Evolutionary conservation across 352 stramenopile genomes (phyloP), one percentile per base, ranked within the genome.

Genomic region (Pythium aristosporum): DNA sequence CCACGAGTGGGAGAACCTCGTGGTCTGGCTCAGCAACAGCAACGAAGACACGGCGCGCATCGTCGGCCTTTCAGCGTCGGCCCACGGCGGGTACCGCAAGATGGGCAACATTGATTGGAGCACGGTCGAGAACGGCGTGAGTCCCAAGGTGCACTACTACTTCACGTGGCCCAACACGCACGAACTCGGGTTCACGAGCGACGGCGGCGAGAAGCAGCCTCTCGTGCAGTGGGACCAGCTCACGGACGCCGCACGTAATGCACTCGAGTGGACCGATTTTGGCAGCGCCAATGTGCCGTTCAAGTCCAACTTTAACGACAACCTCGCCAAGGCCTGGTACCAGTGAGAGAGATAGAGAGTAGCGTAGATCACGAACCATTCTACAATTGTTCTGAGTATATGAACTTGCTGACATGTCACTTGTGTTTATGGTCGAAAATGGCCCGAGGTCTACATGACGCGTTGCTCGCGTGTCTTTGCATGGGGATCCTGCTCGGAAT

Each of bases 21-120:
- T 81, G 4, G 74, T 81, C 5, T 77, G 74, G 74, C 72, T 81
- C 39, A 67, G 74, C 44, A 71, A 57, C 60, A 56, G 34, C 50
- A 56, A 67, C 60, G 51, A 54, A 21, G 23, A 50, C 36, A 58
- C 58, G 6, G 58, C 58, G 16, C 20, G 13, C 34, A 36, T 66
- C 28, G 60, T 66, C 49, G 60, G 37, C 16, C 16, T 60, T 12
- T 41, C 60, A 20, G 60, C 60, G 12, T 66, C 60, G 37, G 60
- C 60, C 41, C 60, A 66, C 46, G 60, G 60, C 28, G 52, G 46
- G 8, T 67, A 67, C 60, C 47, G 47, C 49, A 67, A 67, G 30
- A 58, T 56, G 32, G 28, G 52, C 23, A 55, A 61, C 16, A 44
- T 68, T 20, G 42, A 54, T 20, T 44, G 30, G 34, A 42, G 21